Conservation (phyloP, 192 early-diverging fungal genomes). For the Podila epicladia region DNA sequence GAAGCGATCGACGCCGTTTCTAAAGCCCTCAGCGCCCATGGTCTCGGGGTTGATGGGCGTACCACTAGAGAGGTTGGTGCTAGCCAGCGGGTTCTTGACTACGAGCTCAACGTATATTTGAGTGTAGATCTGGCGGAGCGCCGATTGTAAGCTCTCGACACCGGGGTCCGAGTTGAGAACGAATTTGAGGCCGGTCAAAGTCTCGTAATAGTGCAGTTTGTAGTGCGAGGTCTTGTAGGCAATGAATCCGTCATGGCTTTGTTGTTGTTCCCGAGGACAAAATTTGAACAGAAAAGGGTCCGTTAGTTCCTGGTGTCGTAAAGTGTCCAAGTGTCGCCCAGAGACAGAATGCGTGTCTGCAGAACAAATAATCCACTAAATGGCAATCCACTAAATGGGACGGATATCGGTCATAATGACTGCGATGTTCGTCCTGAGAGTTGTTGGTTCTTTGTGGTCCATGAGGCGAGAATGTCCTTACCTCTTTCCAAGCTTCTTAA, state of each 20-base stretch:
- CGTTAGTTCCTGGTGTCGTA: too few relatives aligned
- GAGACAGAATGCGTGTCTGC: slow-evolving; percentile 2
- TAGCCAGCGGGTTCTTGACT: slow-evolving; percentile 84
- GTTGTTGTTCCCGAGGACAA: background rate
- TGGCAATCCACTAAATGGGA: too few relatives aligned
- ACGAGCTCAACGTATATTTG: slow-evolving; percentile 95
- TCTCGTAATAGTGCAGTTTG: slow-evolving; percentile 92
- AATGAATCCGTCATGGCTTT: slow-evolving; percentile 72
- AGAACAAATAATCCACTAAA: too few relatives aligned
- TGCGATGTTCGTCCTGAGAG: slow-evolving; percentile 1
- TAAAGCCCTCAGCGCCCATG: slow-evolving; percentile 67
- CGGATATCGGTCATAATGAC: too few relatives aligned
- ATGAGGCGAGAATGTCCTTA: slow-evolving; percentile 10
- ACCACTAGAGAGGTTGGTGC: slow-evolving; percentile 6
- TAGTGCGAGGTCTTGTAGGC: slow-evolving; percentile 86
- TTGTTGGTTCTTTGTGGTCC: background rate
- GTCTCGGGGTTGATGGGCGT: slow-evolving; percentile 51
- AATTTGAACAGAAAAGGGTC: too few relatives aligned
- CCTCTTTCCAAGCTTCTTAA: slow-evolving; percentile 79
- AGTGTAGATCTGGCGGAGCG: slow-evolving; percentile 83
- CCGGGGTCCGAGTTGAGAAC: slow-evolving; percentile 85
- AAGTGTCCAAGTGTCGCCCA: background rate
- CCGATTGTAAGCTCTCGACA: slow-evolving; percentile 71
- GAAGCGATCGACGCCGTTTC: slow-evolving; percentile 62
- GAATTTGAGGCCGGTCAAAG: slow-evolving; percentile 88